Percentiles rank a stretch among this genome's conserved stretches.
Conservation (phyloP, 2,329 filamentous ascomycete genomes). For the Pseudopyrenochaeta lycopersici region DNA sequence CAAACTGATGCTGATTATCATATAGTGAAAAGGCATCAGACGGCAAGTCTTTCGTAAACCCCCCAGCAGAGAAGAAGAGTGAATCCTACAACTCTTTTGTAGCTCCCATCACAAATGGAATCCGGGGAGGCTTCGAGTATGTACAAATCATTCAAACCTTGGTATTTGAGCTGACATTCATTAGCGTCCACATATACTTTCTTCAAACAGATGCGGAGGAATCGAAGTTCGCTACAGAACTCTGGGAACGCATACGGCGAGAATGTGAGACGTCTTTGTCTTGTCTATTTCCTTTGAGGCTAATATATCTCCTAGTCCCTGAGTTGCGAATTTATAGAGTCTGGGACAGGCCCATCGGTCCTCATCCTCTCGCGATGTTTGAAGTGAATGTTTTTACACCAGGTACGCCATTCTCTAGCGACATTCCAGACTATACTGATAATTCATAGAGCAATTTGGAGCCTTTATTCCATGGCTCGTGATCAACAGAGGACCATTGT, state of each 20-base stretch:
- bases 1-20: constrained; percentile 9
- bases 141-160: not conserved
- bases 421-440: not conserved
- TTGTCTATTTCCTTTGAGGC: constrained; percentile 1
- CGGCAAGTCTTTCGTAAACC: constrained; percentile 80
- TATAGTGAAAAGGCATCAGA: constrained; percentile 69
- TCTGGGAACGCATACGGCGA: constrained; percentile 80
- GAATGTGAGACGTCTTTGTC: constrained; percentile 69
- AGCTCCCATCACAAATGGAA: constrained; percentile 71
- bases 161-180: not conserved
- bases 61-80: constrained; percentile 67
- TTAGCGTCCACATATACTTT: constrained; percentile 80
- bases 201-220: constrained; percentile 70
- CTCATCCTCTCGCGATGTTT: constrained; percentile 88
- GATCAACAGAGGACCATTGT: constrained; percentile 81
- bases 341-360: constrained; percentile 80
- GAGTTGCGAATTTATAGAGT: constrained; percentile 83
- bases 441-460: constrained; percentile 74
- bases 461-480: constrained; percentile 88
- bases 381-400: constrained; percentile 90
- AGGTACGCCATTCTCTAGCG: constrained; percentile 16
- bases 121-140: constrained; percentile 76
- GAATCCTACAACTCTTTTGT: constrained; percentile 75
- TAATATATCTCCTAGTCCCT: constrained; percentile 67
- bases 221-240: constrained; percentile 70